phyloP scores from a whole-genome alignment of 164 flowering plant species.

The Kingdonia uniflora region DNA sequence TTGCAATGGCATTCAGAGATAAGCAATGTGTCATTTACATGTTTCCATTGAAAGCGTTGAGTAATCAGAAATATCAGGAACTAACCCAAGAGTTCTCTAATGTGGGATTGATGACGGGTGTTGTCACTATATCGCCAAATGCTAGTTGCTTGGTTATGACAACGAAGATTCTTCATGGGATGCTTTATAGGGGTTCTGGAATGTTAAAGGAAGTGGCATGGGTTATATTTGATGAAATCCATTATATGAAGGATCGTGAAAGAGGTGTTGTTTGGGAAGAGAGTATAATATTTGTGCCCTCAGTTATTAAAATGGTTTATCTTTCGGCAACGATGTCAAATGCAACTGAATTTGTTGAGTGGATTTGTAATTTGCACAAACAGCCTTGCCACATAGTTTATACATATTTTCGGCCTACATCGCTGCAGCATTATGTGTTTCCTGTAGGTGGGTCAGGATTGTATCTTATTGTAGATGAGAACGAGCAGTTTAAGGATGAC shows the following conservation, averaged over 20 bases:
- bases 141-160: constrained; percentile 97
- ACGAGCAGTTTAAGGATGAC: constrained; percentile 88
- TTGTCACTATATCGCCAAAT: constrained; percentile 87
- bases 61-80: constrained; percentile 95
- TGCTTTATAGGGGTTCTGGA: no score
- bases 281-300: constrained; percentile 92
- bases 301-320: no score
- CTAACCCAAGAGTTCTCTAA: no score
- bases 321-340: constrained; percentile 98
- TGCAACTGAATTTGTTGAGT: constrained; percentile 97
- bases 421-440: constrained; percentile 92
- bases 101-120: no score
- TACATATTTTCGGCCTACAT: constrained; percentile 95
- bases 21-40: constrained; percentile 91
- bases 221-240: no score
- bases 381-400: constrained; percentile 99
- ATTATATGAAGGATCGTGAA: no score
- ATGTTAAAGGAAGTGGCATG: constrained; percentile 85
- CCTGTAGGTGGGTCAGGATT: constrained; percentile 86
- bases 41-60: constrained; percentile 87
- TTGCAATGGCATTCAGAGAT: constrained; percentile 79
- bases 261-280: constrained; percentile 99
- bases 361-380: constrained; percentile 91
- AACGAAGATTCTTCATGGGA: constrained; percentile 85
- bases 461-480: constrained; percentile 91